phyloP scores from a whole-genome alignment of 2,329 filamentous ascomycete genomes.

The Monilinia laxa region DNA sequence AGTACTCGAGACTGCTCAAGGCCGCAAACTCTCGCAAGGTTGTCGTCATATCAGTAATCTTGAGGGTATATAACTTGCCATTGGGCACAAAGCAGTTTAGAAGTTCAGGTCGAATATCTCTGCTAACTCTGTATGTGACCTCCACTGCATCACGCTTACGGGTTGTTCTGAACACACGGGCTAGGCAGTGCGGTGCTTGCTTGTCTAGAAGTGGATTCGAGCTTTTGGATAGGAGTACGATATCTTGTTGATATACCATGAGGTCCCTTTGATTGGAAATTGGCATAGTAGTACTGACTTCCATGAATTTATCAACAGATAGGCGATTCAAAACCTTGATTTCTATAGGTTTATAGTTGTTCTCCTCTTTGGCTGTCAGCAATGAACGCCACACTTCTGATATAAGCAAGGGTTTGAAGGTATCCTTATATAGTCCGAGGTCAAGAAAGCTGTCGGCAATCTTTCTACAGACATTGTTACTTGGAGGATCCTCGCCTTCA shows the following conservation, averaged over 20 bases:
- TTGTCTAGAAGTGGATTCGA: constrained; percentile 66
- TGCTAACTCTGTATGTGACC: constrained; percentile 80
- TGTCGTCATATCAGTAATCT: constrained; percentile 89
- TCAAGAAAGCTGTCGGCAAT: constrained; percentile 78
- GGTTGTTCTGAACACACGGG: constrained; percentile 75
- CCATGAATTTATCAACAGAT: constrained; percentile 88
- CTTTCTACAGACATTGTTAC: constrained; percentile 66
- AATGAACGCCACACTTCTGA: constrained; percentile 97
- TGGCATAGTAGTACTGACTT: constrained; percentile 82
- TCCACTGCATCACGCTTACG: constrained; percentile 81
- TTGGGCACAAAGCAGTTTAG: constrained; percentile 65
- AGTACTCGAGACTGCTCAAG: constrained; percentile 86
- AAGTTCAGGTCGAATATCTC: constrained; percentile 51
- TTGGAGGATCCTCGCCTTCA: constrained; percentile 79
- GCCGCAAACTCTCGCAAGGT: constrained; percentile 95
- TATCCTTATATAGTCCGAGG: constrained; percentile 77
- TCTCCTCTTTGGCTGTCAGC: constrained; percentile 84
- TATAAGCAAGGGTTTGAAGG: constrained; percentile 85
- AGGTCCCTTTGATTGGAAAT: constrained; percentile 68
- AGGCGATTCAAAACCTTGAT: constrained; percentile 85
- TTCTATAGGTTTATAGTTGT: constrained; percentile 75
- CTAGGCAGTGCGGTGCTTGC: constrained; percentile 75
- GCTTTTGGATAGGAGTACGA: constrained; percentile 78
- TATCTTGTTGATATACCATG: constrained; percentile 77
- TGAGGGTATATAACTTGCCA: constrained; percentile 68